Conservation (phyloP, 495 filamentous ascomycete species). For the Chlorociboria aeruginascens region DNA sequence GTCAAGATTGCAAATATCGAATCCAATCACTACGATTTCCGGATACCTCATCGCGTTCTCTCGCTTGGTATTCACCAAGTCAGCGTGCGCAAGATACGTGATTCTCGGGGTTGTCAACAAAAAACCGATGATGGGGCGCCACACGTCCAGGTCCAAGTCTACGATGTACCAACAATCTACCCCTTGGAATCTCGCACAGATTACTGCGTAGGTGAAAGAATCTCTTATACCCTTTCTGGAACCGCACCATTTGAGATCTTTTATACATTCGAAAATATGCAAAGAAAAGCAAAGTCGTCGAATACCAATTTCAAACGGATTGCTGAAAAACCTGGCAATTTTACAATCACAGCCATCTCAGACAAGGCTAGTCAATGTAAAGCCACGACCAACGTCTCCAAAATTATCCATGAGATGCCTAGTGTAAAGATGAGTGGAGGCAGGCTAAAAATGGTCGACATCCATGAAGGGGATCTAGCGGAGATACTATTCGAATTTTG, state of each 20-base stretch:
- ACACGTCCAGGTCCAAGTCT: conserved; percentile 76
- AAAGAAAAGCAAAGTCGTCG: conserved; percentile 64
- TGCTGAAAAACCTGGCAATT: conserved; percentile 78
- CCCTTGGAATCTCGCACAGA: conserved; percentile 71
- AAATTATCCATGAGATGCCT: conserved; percentile 81
- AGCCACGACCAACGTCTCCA: conserved; percentile 60
- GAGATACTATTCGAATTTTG: conserved; percentile 89
- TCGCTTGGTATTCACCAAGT: conserved; percentile 77
- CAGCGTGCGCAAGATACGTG: conserved; percentile 77
- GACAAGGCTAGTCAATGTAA: conserved; percentile 78
- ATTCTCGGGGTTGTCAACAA: conserved; percentile 70
- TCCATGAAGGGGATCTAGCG: conserved; percentile 89
- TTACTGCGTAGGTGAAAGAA: conserved; percentile 90
- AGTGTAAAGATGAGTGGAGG: conserved; percentile 82
- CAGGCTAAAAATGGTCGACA: conserved; percentile 65
- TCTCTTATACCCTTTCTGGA: conserved; percentile 81
- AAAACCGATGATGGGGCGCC: conserved; percentile 52
- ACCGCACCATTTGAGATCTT: conserved; percentile 83
- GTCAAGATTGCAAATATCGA: conserved; percentile 68
- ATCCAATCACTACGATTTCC: conserved; percentile 58
- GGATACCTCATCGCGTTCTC: conserved; percentile 70
- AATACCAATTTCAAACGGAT: conserved; percentile 79
- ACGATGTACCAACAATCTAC: conserved; percentile 82
- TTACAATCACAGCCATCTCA: conserved; percentile 71
- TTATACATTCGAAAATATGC: conserved; percentile 71